Base-by-base conservation (phyloP, 805 yeast genomes). In the Kuraishia floccosa region DNA sequence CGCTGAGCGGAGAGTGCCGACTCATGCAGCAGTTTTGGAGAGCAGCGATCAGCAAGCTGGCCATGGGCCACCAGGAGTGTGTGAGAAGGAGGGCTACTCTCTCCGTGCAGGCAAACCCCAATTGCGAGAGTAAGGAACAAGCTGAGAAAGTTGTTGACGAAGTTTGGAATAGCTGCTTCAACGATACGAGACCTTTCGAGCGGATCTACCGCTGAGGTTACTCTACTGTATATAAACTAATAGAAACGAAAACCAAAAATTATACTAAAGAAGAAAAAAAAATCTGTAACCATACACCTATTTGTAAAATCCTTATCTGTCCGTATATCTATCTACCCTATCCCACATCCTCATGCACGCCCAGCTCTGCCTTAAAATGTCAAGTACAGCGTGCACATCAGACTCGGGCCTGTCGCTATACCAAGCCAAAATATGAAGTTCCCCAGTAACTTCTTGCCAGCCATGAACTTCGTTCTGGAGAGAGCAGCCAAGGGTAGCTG, bases 101-200 rank as follows among this genome's bases (percentile, higher is more conserved):
- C 24, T 80, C 94, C 35, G 96, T 91, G 7, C 56, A 65, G 46
- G 91, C 82, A 0, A 89, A 91, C 52, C 97, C 97, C 2, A 68
- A 65, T 30, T 91, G 98, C 50, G 64, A 70, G 39, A 68, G 65
- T 41, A 63, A 66, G 35, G 77, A 74, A 27, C 79, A 79, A 38
- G 98, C 98, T 1, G 75, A 71, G 35, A 64, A 66, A 37, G 80
- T 74, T 4, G 96, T 91, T 3, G 74, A 81, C 39, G 79, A 81
- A 41, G 97, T 91, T 5, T 91, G 94, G 79, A 79, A 77, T 38
- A 77, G 89, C 28, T 91, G 98, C 51, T 91, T 86, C 50, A 78
- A 76, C 45, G 98, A 91, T 48, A 89, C 97, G 2, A 64, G 98
- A 46, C 98, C 98, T 1, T 91, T 85, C 54, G 97, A 91, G 44